Conservation (phyloP, 495 filamentous ascomycete genomes). For the Sordaria brevicollis region DNA sequence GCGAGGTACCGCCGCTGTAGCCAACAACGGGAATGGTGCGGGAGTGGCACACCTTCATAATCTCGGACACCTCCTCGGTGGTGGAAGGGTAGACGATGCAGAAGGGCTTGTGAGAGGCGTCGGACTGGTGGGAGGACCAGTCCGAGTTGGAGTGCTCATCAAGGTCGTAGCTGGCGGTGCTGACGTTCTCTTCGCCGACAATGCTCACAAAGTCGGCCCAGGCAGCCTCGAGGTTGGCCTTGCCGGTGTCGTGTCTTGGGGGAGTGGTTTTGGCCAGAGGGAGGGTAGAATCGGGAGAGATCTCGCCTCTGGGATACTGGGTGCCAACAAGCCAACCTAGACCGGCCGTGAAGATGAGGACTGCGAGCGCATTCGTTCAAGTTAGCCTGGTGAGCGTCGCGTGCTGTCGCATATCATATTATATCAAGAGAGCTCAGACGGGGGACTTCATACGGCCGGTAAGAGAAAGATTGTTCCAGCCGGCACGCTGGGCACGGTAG, state of each 20-base stretch:
- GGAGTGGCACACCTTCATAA: slow-evolving; percentile 67
- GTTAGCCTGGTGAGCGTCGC: neutral
- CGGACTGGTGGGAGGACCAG: slow-evolving; percentile 69
- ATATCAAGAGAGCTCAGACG: neutral
- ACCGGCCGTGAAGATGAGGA: slow-evolving; percentile 47
- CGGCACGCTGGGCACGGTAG: slow-evolving; percentile 40
- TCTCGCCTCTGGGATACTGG: slow-evolving; percentile 39
- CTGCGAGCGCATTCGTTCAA: slow-evolving; percentile 18
- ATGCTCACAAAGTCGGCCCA: slow-evolving; percentile 87
- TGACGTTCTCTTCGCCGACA: slow-evolving; percentile 76
- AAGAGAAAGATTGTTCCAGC: slow-evolving; percentile 47
- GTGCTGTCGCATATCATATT: neutral
- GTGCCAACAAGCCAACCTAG: slow-evolving; percentile 66
- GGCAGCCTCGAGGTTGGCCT: slow-evolving; percentile 75
- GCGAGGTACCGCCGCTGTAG: slow-evolving; percentile 65
- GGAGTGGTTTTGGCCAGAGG: slow-evolving; percentile 49
- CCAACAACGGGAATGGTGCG: slow-evolving; percentile 63
- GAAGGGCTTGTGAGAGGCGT: slow-evolving; percentile 38
- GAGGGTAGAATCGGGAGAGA: slow-evolving; percentile 60
- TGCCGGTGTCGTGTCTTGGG: slow-evolving; percentile 60
- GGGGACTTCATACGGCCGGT: slow-evolving; percentile 46
- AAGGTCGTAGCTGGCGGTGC: slow-evolving; percentile 57
- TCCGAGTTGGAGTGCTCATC: slow-evolving; percentile 69
- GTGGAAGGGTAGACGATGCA: slow-evolving; percentile 54
- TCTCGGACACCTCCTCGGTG: slow-evolving; percentile 58